Conservation (phyloP, 345 rosid genomes). For the Lepidium didymum region DNA sequence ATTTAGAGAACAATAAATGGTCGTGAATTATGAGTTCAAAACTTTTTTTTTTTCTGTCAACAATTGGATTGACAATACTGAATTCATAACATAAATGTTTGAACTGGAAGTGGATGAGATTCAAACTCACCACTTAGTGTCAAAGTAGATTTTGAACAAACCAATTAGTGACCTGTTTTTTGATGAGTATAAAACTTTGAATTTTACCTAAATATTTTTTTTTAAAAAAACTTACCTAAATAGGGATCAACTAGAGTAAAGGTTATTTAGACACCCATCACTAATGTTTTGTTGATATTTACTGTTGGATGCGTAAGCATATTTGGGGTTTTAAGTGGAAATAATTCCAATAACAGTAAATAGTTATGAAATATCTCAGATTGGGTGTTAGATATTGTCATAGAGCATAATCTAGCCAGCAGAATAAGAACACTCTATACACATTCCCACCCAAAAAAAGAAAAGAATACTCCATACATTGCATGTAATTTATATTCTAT, state of each 20-base stretch:
- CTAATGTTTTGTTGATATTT: background rate
- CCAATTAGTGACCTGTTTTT: no score
- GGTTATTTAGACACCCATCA: background rate
- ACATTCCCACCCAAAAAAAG: no score
- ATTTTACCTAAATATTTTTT: no score
- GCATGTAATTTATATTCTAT: background rate
- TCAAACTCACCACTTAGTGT: no score
- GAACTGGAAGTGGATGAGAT: no score
- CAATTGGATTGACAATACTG: no score
- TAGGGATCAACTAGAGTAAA: background rate
- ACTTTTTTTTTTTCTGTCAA: no score
- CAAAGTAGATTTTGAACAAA: no score
- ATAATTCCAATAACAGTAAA: background rate
- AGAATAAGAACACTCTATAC: constrained; percentile 6
- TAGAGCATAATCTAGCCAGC: constrained; percentile 1
- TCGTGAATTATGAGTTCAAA: background rate
- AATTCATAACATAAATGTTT: no score
- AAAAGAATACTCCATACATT: constrained; percentile 1
- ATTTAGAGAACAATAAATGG: background rate
- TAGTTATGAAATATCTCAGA: background rate
- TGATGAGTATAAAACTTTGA: no score
- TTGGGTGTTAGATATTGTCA: background rate
- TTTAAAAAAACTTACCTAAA: background rate
- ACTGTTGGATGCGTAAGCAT: background rate
- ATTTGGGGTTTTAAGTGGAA: background rate